Evolutionary conservation across 306 rosid genomes (phyloP).

Genomic region (Trifolium subterraneum): DNA sequence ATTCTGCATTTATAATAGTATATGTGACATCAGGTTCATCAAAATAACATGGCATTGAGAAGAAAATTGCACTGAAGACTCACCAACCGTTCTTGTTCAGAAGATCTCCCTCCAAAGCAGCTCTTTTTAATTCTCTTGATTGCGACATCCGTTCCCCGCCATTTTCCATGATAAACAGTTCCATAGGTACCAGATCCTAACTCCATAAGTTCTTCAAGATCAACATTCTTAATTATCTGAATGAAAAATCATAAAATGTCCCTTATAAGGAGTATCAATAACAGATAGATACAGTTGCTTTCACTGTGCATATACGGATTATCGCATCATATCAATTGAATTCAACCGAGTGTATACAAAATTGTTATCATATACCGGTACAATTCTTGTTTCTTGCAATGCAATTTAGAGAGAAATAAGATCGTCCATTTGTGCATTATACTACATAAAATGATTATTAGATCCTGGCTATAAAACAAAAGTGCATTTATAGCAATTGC

Average conservation of each 20-base stretch:
- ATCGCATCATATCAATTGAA: too few relatives aligned
- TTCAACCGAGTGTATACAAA: not conserved
- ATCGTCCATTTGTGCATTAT: too few relatives aligned
- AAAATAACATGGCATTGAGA: slow-evolving; percentile 1
- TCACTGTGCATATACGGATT: slow-evolving; percentile 9
- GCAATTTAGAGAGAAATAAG: too few relatives aligned
- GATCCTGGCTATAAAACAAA: slow-evolving; percentile 17
- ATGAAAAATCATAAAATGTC: slow-evolving; percentile 22
- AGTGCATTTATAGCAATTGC: slow-evolving; percentile 49
- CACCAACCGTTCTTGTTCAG: slow-evolving; percentile 91
- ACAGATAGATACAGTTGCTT: slow-evolving; percentile 7
- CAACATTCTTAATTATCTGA: slow-evolving; percentile 78
- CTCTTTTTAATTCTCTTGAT: slow-evolving; percentile 91
- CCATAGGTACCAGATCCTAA: slow-evolving; percentile 97
- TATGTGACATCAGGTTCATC: too few relatives aligned
- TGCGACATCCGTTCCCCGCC: slow-evolving; percentile 98
- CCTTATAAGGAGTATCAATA: slow-evolving; percentile 21
- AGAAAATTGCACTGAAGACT: slow-evolving; percentile 45
- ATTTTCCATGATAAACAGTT: slow-evolving; percentile 95
- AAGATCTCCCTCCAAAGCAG: slow-evolving; percentile 79
- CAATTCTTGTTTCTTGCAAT: not conserved
- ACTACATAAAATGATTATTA: slow-evolving; percentile 6
- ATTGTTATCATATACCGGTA: not conserved
- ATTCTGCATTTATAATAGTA: too few relatives aligned
- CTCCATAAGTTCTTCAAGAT: slow-evolving; percentile 89